Evolutionary conservation across 108 stramenopile genomes (phyloP), one percentile per base, ranked within the genome.

Genomic region (Seminavis robusta): DNA sequence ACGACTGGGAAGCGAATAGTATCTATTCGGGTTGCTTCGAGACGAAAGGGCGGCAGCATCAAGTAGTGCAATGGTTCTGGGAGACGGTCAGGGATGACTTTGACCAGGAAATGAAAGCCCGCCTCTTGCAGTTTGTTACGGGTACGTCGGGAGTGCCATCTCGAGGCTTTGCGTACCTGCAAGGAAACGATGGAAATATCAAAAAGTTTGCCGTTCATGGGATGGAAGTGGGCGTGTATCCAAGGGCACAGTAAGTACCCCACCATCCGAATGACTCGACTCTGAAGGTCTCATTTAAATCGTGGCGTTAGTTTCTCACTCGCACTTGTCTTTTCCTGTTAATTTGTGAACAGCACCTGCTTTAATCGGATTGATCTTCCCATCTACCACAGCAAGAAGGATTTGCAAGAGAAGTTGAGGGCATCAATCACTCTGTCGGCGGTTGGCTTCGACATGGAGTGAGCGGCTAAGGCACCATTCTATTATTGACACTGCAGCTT

Each of bases 361-460:
- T 96, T 98, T 74, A 98, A 98, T 69, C 75, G 95, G 33, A 93
- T 98, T 58, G 97, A 98, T 59, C 55, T 95, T 34, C 94, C 94
- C 20, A 46, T 76, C 23, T 95, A 94, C 50, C 32, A 54, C 2
- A 69, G 76, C 43, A 92, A 89, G 48, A 59, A 77, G 46, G 81
- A 90, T 17, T 48, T 95, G 40, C 54, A 77, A 44, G 81, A 90
- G 30, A 80, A 81, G 44, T 70, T 95, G 8, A 83, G 71, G 37
- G 47, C 75, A 37, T 88, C 92, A n/a, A 76, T 95, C 30, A 77
- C 81, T 21, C 65, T 88, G 61, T 86, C 87, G 37, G 59, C 79
- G 21, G 70, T 79, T 19, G 94, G 94, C 1, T 95, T 95, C 62
- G 86, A 73, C 27, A 89, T 95, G 15, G 94, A 95, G 38, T 95